A percentile compares a stretch with the other conserved stretches of the same genome.
Conservation (phyloP, 73 alveolate species). For the Paramecium sonneborni region DNA sequence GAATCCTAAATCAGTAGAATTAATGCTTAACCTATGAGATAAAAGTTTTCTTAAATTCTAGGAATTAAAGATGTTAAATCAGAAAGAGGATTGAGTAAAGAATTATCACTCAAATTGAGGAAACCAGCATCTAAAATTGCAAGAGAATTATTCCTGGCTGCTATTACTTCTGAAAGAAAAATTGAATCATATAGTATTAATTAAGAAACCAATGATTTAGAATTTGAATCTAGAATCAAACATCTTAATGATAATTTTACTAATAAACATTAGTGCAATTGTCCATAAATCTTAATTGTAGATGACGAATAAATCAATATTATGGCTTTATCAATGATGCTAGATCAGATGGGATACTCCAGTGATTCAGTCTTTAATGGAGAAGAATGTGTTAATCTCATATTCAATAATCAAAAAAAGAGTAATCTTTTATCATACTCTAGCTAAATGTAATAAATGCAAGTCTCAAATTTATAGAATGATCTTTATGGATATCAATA, state of each 20-base stretch:
- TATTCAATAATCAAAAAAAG: not conserved
- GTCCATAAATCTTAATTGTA: not conserved
- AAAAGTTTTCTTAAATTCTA: not conserved
- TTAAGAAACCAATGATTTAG: not conserved
- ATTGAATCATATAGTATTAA: not conserved
- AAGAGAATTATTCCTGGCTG: not conserved
- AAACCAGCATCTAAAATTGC: not conserved
- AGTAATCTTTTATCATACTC: not conserved
- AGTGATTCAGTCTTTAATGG: slow-evolving; percentile 53
- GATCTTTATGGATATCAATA: slow-evolving; percentile 47
- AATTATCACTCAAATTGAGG: not conserved
- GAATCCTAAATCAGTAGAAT: not conserved
- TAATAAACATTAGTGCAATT: not conserved
- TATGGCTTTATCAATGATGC: slow-evolving; percentile 32
- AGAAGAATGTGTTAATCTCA: not conserved
- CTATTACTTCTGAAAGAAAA: not conserved
- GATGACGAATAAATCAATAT: slow-evolving; percentile 42
- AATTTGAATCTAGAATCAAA: not conserved
- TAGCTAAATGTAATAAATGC: slow-evolving; percentile 34
- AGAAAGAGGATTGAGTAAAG: not conserved
- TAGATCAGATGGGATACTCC: not conserved
- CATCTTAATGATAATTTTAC: not conserved
- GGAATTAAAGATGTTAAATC: slow-evolving; percentile 23
- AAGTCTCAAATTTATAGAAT: not conserved
- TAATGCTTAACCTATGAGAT: slow-evolving; percentile 22